Evolutionary conservation across 306 rosid species (phyloP).

Genomic region (Cicer judaicum): DNA sequence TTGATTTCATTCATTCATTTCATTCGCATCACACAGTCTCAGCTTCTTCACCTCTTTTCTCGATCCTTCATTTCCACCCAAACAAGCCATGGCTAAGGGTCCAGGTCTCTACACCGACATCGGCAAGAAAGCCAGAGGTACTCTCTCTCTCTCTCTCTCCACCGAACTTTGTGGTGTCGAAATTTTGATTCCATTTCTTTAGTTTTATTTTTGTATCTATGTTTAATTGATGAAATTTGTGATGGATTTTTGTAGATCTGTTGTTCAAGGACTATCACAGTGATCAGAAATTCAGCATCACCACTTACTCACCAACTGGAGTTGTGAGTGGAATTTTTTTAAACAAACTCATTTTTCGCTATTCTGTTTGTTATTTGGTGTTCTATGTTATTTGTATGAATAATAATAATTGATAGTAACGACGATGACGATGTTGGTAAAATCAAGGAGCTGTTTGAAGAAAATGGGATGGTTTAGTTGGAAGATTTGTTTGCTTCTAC

Average conservation of each 20-base stretch:
- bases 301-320: slow-evolving; percentile 91
- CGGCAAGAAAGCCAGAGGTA: slow-evolving; percentile 89
- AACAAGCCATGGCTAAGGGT: slow-evolving; percentile 74
- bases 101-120: slow-evolving; percentile 96
- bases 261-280: slow-evolving; percentile 85
- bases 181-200: background rate
- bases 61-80: slow-evolving; percentile 48
- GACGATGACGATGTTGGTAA: background rate
- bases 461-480: background rate
- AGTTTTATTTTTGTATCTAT: background rate
- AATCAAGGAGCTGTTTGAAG: slow-evolving; percentile 10
- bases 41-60: background rate
- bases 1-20: background rate
- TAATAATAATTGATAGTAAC: background rate
- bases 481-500: background rate
- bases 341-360: background rate
- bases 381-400: slow-evolving; percentile 4
- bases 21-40: slow-evolving; percentile 1
- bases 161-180: background rate
- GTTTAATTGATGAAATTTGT: slow-evolving; percentile 47
- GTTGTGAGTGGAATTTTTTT: slow-evolving; percentile 59
- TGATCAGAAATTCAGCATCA: slow-evolving; percentile 89
- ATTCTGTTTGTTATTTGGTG: background rate
- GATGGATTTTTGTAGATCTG: slow-evolving; percentile 68
- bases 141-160: slow-evolving; percentile 18